phyloP scores from a whole-genome alignment of 805 yeast genomes.

The Ogataea glucozyma region DNA sequence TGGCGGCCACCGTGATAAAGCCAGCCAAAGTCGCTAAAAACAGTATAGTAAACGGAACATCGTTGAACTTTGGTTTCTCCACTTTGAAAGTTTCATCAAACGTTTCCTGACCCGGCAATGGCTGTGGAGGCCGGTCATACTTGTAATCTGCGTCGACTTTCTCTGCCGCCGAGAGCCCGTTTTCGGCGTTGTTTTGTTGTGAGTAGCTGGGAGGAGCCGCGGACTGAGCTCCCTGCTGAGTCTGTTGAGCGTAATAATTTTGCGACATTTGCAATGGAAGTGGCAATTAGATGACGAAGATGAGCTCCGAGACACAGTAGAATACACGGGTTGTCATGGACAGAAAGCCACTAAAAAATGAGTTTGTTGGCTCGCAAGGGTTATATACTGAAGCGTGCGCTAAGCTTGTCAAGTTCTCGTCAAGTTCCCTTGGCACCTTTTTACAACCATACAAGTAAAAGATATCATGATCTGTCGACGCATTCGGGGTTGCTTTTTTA shows the following conservation, averaged over 20 bases:
- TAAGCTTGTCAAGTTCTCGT: too few relatives aligned
- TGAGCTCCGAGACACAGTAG: too few relatives aligned
- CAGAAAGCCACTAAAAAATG: too few relatives aligned
- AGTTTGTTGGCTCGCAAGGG: too few relatives aligned
- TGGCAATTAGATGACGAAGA: too few relatives aligned
- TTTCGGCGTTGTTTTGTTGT: slow-evolving; percentile 14
- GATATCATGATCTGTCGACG: too few relatives aligned
- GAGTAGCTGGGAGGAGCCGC: slow-evolving; percentile 16
- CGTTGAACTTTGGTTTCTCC: slow-evolving; percentile 62
- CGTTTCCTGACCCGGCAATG: slow-evolving; percentile 37
- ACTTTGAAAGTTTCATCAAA: slow-evolving; percentile 72
- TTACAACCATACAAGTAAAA: too few relatives aligned
- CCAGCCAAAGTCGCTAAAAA: slow-evolving; percentile 49
- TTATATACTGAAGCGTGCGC: too few relatives aligned
- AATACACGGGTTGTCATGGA: too few relatives aligned
- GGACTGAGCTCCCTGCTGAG: slow-evolving; percentile 9
- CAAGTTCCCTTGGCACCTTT: too few relatives aligned
- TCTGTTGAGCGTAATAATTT: slow-evolving; percentile 17
- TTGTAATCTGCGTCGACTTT: slow-evolving; percentile 18
- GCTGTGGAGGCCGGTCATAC: slow-evolving; percentile 28
- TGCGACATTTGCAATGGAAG: background rate
- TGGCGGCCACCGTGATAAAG: slow-evolving; percentile 67
- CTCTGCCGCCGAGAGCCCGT: slow-evolving; percentile 14
- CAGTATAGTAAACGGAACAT: slow-evolving; percentile 66
- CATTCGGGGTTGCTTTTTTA: too few relatives aligned